phyloP scores from a whole-genome alignment of 1,139 yeast genomes.

The Scheffersomyces quercinus region DNA sequence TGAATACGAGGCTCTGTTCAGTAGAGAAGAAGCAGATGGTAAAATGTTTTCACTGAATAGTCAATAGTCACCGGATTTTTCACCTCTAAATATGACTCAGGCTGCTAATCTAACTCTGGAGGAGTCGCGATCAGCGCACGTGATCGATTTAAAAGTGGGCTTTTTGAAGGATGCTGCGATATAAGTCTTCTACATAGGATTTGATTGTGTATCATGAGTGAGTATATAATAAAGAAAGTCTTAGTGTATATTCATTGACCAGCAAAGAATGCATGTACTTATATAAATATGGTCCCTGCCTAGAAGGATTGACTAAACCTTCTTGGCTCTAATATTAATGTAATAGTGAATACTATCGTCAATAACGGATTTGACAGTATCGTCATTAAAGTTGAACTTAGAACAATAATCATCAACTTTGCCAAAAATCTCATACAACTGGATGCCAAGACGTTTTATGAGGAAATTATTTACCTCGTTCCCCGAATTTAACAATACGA shows the following conservation, averaged over 20 bases:
- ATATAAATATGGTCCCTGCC: not conserved
- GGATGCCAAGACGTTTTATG: constrained; percentile 30
- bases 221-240: too few relatives aligned
- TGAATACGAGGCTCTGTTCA: not conserved
- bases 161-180: too few relatives aligned
- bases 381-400: constrained; percentile 17
- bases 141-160: too few relatives aligned
- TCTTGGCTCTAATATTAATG: constrained; percentile 32
- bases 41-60: not conserved
- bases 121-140: too few relatives aligned
- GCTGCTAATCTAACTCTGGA: too few relatives aligned
- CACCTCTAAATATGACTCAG: constrained; percentile 5
- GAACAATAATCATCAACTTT: constrained; percentile 31
- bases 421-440: constrained; percentile 37
- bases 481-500: constrained; percentile 30
- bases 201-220: too few relatives aligned
- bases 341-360: constrained; percentile 29
- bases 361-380: constrained; percentile 9
- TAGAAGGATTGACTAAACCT: constrained; percentile 7
- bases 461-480: constrained; percentile 36
- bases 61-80: not conserved
- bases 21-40: not conserved
- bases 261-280: not conserved
- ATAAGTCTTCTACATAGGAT: too few relatives aligned
- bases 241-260: not conserved